A percentile compares a stretch with the other conserved stretches of the same genome.
Conservation (phyloP, 192 early-diverging fungal species). For the Paraglomus brasilianum region DNA sequence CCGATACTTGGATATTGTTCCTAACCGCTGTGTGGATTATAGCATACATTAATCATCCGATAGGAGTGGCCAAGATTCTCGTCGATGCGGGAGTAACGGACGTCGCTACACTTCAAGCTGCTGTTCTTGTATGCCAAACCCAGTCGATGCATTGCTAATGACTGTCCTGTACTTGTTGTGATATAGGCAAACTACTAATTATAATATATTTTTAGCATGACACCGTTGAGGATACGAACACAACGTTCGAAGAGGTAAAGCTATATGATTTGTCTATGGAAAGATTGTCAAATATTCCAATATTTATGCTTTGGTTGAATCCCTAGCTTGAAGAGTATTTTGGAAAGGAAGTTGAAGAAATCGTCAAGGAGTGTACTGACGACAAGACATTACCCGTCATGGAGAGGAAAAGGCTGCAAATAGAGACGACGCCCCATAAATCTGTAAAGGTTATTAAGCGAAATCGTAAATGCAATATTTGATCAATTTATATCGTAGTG, state of each 20-base stretch:
- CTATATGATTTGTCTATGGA: background rate
- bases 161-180: background rate
- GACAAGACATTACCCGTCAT: slow-evolving; percentile 49
- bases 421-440: slow-evolving; percentile 50
- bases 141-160: background rate
- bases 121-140: slow-evolving; percentile 40
- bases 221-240: slow-evolving; percentile 69
- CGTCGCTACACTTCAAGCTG: slow-evolving; percentile 47
- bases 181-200: too few relatives aligned
- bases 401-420: slow-evolving; percentile 59
- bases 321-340: slow-evolving; percentile 45
- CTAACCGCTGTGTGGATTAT: background rate
- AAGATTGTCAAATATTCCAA: slow-evolving; percentile 1
- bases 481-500: background rate
- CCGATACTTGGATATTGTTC: background rate
- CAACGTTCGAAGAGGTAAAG: slow-evolving; percentile 54
- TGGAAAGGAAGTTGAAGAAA: slow-evolving; percentile 43
- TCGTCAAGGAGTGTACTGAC: slow-evolving; percentile 64
- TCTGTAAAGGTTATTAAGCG: slow-evolving; percentile 40
- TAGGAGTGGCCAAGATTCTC: slow-evolving; percentile 53
- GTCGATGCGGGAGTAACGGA: slow-evolving; percentile 53
- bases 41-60: slow-evolving; percentile 65
- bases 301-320: too few relatives aligned
- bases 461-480: background rate
- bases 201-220: slow-evolving; percentile 45